These are phyloP conservation scores for Ceratocystis albifundus DNA, from an alignment of 2,329 filamentous ascomycete species.

Conservation along the genomic window DNA sequence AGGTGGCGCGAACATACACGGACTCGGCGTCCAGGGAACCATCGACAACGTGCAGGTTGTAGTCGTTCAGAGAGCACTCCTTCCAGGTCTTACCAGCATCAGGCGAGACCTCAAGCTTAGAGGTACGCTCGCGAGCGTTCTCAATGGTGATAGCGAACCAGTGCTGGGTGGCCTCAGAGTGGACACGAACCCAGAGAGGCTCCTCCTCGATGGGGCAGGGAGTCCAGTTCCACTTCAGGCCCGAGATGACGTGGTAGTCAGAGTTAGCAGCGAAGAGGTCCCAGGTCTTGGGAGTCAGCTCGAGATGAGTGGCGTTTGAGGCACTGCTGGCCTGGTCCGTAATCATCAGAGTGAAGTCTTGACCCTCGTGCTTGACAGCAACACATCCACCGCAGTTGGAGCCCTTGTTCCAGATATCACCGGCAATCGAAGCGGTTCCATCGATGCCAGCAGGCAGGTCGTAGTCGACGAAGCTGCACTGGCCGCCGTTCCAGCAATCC, in stretches of 20 bases:
- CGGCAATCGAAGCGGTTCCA: slow-evolving; percentile 16
- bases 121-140: slow-evolving; percentile 24
- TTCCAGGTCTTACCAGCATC: slow-evolving; percentile 20
- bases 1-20: slow-evolving; percentile 17
- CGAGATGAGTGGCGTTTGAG: slow-evolving; percentile 22
- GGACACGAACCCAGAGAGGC: slow-evolving; percentile 24
- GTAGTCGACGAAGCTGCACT: slow-evolving; percentile 20
- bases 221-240: slow-evolving; percentile 20
- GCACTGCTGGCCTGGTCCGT: slow-evolving; percentile 19
- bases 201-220: slow-evolving; percentile 21
- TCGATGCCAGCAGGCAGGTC: slow-evolving; percentile 17
- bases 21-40: slow-evolving; percentile 14
- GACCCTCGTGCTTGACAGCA: slow-evolving; percentile 18
- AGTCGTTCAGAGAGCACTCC: slow-evolving; percentile 13
- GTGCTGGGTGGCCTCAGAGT: slow-evolving; percentile 24
- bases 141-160: slow-evolving; percentile 25
- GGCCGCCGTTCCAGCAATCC: slow-evolving; percentile 9
- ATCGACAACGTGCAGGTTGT: slow-evolving; percentile 22
- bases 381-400: slow-evolving; percentile 22
- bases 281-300: slow-evolving; percentile 20
- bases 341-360: slow-evolving; percentile 20
- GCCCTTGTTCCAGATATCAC: slow-evolving; percentile 23
- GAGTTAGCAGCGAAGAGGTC: slow-evolving; percentile 17
- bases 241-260: not conserved
- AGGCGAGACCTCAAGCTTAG: slow-evolving; percentile 22